These are phyloP conservation scores for Penicillium sp. DNA, from an alignment of 2,329 filamentous ascomycete species.

Conservation along the genomic window DNA sequence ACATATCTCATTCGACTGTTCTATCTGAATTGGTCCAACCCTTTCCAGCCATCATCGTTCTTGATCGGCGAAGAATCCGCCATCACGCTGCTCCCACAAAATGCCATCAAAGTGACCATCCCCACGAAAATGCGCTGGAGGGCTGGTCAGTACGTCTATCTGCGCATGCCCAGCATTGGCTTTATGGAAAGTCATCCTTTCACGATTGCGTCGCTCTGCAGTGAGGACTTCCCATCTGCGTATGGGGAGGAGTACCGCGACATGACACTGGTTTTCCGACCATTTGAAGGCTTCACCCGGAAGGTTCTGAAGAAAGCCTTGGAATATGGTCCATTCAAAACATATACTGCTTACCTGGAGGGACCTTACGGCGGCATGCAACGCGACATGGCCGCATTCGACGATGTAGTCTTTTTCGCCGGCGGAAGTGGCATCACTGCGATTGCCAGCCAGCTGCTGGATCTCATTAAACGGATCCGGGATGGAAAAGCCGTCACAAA, in stretches of 20 bases:
- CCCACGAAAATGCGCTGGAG: slow-evolving; percentile 91
- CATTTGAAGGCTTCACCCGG: slow-evolving; percentile 85
- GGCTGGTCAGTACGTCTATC: slow-evolving; percentile 90
- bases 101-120: slow-evolving; percentile 93
- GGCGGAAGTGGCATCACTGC: slow-evolving; percentile 94
- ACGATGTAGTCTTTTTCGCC: slow-evolving; percentile 88
- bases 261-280: slow-evolving; percentile 86
- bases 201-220: slow-evolving; percentile 89
- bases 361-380: slow-evolving; percentile 95
- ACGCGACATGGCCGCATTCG: slow-evolving; percentile 83
- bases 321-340: slow-evolving; percentile 84
- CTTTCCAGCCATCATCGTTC: slow-evolving; percentile 70
- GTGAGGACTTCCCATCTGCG: slow-evolving; percentile 86
- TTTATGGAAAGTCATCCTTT: slow-evolving; percentile 93
- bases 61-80: slow-evolving; percentile 89
- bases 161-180: slow-evolving; percentile 90
- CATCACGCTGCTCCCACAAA: slow-evolving; percentile 84
- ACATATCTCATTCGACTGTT: slow-evolving; percentile 75
- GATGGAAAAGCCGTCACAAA: slow-evolving; percentile 92
- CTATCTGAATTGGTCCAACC: slow-evolving; percentile 87
- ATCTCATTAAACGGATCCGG: slow-evolving; percentile 94
- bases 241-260: slow-evolving; percentile 87
- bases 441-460: slow-evolving; percentile 83
- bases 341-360: slow-evolving; percentile 88
- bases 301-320: slow-evolving; percentile 80